Percentiles rank a stretch among this genome's conserved stretches.
phyloP scores from a whole-genome alignment of 2,329 filamentous ascomycete genomes.

The Paecilomyces niveus region DNA sequence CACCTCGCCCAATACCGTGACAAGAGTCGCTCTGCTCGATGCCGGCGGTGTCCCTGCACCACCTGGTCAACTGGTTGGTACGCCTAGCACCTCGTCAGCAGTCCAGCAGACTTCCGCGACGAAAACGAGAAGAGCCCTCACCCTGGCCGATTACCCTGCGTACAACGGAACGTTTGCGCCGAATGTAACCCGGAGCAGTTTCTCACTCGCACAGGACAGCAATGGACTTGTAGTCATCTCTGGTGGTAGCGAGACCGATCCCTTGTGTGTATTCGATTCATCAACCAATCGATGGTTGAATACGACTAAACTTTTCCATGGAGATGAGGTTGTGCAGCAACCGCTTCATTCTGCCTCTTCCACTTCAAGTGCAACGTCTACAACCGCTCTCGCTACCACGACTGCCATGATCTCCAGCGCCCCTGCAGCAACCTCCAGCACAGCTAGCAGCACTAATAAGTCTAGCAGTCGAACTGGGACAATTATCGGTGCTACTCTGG shows the following conservation, averaged over 20 bases:
- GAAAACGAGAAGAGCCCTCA: constrained; percentile 47
- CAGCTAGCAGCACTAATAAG: constrained; percentile 21
- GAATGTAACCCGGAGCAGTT: constrained; percentile 56
- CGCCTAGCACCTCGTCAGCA: constrained; percentile 25
- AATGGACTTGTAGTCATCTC: constrained; percentile 66
- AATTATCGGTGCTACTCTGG: constrained; percentile 75
- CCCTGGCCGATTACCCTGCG: constrained; percentile 60
- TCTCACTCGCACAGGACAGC: constrained; percentile 61
- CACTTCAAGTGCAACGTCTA: constrained; percentile 17
- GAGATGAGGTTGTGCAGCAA: constrained; percentile 35
- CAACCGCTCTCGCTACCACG: constrained; percentile 12
- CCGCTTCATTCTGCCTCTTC: constrained; percentile 22
- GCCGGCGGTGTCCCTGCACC: constrained; percentile 47
- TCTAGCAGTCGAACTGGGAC: constrained; percentile 34
- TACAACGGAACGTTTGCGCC: constrained; percentile 75
- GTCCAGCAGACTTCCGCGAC: constrained; percentile 13
- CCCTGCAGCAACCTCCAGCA: constrained; percentile 16
- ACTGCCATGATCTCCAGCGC: constrained; percentile 21
- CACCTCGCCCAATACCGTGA: constrained; percentile 66
- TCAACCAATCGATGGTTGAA: constrained; percentile 72
- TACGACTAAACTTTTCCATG: constrained; percentile 55
- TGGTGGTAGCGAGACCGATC: constrained; percentile 62
- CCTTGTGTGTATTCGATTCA: constrained; percentile 71
- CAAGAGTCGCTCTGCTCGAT: constrained; percentile 60
- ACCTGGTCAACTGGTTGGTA: constrained; percentile 43